Base-by-base conservation (phyloP, 2,329 filamentous ascomycete species). In the Stagonosporopsis tanaceti region DNA sequence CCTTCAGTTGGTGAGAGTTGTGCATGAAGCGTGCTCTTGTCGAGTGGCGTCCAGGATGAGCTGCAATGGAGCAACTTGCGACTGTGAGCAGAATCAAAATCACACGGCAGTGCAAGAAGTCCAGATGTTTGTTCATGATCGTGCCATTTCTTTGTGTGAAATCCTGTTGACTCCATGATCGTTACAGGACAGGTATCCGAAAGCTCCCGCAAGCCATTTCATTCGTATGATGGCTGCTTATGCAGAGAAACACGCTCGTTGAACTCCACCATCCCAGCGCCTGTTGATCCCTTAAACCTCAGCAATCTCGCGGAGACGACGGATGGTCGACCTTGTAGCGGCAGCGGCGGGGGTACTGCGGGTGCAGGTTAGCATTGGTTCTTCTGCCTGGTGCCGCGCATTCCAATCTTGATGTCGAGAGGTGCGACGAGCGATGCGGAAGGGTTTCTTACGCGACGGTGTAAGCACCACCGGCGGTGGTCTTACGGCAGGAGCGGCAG, bases 401-500 rank as follows among this genome's bases (percentile, higher is more conserved):
- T n/a, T 48, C 44, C 34, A 15, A 20, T 57, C 24, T n/a, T 38
- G 35, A 25, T 22, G 22, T 52, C 24, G 30, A 25, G 17, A 15
- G 15, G 45, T 41, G 22, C 25, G 5, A 35, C 27, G 34, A 17
- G 41, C 17, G 47, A 30, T 40, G 22, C 11, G 30, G 62, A 62
- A 60, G 58, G 60, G 20, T 20, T 20, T 65, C 93, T 84, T 92
- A 97, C 94, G 95, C 90, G 80, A 98, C 90, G 76, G 88, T 90
- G 87, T 96, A 98, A 77, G 94, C 95, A 83, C 94, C 92, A 81
- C 92, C 92, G 75, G 92, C 94, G 72, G 94, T 87, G 77, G 89
- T 92, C 90, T 97, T 97, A 81, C 91, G 89, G 90, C 95, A 98
- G 62, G 89, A 87, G 82, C 88, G 90, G 91, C 95, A 99, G 82